phyloP scores from a whole-genome alignment of 2,329 filamentous ascomycete species.

The Colletotrichum trifolii region DNA sequence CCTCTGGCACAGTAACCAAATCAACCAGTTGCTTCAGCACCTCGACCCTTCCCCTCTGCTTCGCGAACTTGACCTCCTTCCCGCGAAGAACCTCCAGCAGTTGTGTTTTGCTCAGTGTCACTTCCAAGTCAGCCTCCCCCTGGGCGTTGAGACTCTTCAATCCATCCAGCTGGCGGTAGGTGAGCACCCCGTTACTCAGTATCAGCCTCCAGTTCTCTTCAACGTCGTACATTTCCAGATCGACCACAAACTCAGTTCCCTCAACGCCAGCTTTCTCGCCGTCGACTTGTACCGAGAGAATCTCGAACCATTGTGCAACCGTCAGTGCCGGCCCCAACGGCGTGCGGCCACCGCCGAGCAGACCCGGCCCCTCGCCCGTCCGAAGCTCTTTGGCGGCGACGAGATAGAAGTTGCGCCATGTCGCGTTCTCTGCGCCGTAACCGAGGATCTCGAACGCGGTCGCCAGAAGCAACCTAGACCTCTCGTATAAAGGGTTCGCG shows the following conservation, averaged over 20 bases:
- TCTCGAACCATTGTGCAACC: conserved; percentile 25
- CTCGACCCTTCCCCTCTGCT: background rate
- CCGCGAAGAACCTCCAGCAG: background rate
- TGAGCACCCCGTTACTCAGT: conserved; percentile 37
- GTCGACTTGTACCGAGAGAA: conserved; percentile 25
- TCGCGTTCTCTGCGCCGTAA: conserved; percentile 51
- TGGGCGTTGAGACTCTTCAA: background rate
- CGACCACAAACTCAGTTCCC: conserved; percentile 6
- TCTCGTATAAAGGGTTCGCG: background rate
- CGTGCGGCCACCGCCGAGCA: conserved; percentile 13
- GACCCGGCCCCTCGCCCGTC: conserved; percentile 1
- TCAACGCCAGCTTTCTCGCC: conserved; percentile 17
- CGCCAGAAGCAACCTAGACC: conserved; percentile 41
- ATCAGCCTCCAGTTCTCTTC: conserved; percentile 41
- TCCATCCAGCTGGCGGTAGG: background rate
- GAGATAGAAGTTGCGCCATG: conserved; percentile 52
- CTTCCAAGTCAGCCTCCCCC: background rate
- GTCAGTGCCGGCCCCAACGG: conserved; percentile 17
- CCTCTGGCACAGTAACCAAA: background rate
- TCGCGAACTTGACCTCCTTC: background rate
- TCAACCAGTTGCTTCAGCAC: background rate
- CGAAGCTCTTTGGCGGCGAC: conserved; percentile 41
- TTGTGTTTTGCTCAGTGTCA: background rate
- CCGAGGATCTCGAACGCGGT: conserved; percentile 48
- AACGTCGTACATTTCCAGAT: conserved; percentile 26